Evolutionary conservation across 148 eudicot species (phyloP).

Genomic region (Euryodendron excelsum): DNA sequence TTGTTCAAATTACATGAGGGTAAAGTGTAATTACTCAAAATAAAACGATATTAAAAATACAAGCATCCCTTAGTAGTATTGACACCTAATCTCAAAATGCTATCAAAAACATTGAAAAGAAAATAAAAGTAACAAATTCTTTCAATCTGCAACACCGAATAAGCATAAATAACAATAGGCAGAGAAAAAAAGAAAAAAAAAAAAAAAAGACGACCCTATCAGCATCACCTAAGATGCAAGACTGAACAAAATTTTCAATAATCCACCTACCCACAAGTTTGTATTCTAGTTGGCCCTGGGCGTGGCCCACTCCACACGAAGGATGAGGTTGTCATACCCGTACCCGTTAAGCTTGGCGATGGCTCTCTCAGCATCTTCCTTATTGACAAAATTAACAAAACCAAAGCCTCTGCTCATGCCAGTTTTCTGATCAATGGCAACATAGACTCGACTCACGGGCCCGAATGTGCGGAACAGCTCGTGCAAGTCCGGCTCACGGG

Average conservation of each 20-base stretch:
- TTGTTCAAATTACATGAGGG: too few species aligned
- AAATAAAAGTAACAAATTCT: background rate
- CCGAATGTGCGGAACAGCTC: constrained; percentile 90
- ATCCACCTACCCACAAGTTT: background rate
- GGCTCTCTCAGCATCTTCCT: constrained; percentile 89
- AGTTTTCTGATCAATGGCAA: constrained; percentile 94
- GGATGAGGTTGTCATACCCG: constrained; percentile 92
- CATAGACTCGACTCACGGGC: constrained; percentile 73
- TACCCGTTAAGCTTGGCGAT: constrained; percentile 90
- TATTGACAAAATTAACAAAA: constrained; percentile 77
- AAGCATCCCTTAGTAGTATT: background rate
- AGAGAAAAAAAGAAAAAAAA: background rate
- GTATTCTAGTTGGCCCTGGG: constrained; percentile 61
- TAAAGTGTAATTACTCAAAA: too few species aligned
- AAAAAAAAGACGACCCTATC: background rate
- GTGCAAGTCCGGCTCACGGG: constrained; percentile 78
- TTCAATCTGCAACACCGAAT: background rate
- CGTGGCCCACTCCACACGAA: constrained; percentile 89
- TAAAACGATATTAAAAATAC: background rate
- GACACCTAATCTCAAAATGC: background rate
- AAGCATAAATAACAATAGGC: too few species aligned
- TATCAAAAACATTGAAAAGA: background rate
- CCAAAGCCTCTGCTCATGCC: constrained; percentile 93
- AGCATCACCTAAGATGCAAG: background rate
- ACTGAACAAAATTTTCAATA: background rate